These are phyloP conservation scores for Xylariomycetidae sp. DNA, from an alignment of 2,329 filamentous ascomycete genomes.

Conservation along the genomic window DNA sequence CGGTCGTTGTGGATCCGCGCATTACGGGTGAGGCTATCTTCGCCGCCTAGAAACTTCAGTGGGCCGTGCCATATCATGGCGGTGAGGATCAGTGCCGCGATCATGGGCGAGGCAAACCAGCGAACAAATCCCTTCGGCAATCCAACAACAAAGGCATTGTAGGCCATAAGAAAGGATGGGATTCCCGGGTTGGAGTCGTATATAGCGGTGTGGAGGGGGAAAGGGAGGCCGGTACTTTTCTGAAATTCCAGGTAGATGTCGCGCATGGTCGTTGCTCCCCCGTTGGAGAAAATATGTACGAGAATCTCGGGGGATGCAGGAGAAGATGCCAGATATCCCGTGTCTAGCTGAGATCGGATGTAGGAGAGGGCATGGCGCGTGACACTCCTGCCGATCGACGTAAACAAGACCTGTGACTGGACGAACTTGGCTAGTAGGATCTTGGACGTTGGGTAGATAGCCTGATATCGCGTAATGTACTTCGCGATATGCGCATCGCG, in stretches of 20 bases:
- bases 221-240: conserved; percentile 17
- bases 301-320: conserved; percentile 32
- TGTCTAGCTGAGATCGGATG: conserved; percentile 28
- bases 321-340: conserved; percentile 13
- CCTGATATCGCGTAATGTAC: conserved; percentile 42
- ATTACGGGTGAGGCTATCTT: conserved; percentile 28
- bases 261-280: conserved; percentile 39
- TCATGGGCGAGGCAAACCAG: conserved; percentile 26
- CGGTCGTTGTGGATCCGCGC: conserved; percentile 33
- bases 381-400: conserved; percentile 25
- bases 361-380: conserved; percentile 36
- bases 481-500: conserved; percentile 47
- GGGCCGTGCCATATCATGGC: conserved; percentile 28
- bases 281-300: conserved; percentile 49
- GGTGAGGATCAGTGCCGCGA: conserved; percentile 29
- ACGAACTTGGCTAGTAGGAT: conserved; percentile 44
- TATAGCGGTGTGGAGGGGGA: conserved; percentile 40
- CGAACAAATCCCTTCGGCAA: conserved; percentile 28
- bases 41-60: conserved; percentile 25
- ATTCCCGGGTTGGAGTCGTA: conserved; percentile 46
- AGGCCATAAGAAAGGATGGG: conserved; percentile 33
- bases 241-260: conserved; percentile 33
- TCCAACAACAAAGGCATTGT: conserved; percentile 34
- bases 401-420: conserved; percentile 31
- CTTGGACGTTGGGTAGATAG: conserved; percentile 37